Evolutionary conservation across 1,139 yeast species (phyloP), one percentile per base, ranked within the genome.

Genomic region (Saccharomycopsis phalli): DNA sequence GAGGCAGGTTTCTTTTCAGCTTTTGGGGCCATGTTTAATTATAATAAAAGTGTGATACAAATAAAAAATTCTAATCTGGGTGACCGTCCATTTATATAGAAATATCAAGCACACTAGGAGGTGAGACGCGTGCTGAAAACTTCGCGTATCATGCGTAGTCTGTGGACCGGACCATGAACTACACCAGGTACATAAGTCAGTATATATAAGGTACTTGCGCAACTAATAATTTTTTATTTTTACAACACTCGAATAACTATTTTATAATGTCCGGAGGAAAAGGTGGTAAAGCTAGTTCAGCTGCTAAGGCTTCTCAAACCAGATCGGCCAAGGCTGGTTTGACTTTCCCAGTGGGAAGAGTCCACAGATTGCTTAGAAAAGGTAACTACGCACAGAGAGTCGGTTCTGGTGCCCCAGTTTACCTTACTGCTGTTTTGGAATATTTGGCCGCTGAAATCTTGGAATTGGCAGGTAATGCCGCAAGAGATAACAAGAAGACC

Each of bases 301-400:
- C 83, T 55, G 88, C 87, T 64, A 88, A 88, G 71, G 87, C 93
- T 58, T 81, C 96, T 59, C 91, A 93, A 69, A 82, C 96, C 46
- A 87, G 97, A 78, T 88, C 97, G 56, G 81, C 95, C 51, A 88
- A 86, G 74, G 97, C 97, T 63, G 97, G 96, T 66, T 79, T 88
- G 65, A 84, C 95, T 58, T 88, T 91, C 94, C 97, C 97, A 70
- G 97, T 91, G 56, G 97, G 97, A 69, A 91, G 97, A 81, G 93
- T 88, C 54, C 97, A 88, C 76, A 81, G 96, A 74, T 76, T 87
- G 60, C 73, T 88, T 60, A 84, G 95, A 77, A 87, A 83, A 71
- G 97, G 97, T 62, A 88, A 88, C 80, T 88, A 88, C 72, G 96
- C 96, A 58, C 96, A 88, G 74, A 83, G 97, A 76, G 81, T 88